Percentiles rank a stretch among this genome's conserved stretches.
Conservation (phyloP, 2,329 filamentous ascomycete genomes). For the Blastomyces gilchristii region DNA sequence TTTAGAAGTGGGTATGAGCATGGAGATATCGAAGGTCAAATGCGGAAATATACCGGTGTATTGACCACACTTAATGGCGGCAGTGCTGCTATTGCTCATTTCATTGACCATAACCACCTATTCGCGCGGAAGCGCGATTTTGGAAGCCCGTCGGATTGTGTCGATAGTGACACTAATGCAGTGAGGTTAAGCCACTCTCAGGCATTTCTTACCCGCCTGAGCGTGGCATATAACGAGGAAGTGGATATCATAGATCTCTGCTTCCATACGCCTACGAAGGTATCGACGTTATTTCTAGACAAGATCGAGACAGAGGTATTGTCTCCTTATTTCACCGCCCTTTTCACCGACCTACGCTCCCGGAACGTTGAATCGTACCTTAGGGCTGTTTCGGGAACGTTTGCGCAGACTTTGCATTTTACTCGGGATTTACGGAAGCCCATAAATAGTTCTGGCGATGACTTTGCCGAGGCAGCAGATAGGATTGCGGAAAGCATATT, state of each 20-base stretch:
- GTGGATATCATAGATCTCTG: slow-evolving; percentile 67
- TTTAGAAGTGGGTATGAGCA: slow-evolving; percentile 88
- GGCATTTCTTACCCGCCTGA: slow-evolving; percentile 66
- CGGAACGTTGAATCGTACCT: slow-evolving; percentile 67
- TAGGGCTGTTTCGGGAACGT: slow-evolving; percentile 75
- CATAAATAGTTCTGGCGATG: slow-evolving; percentile 48
- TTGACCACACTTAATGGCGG: slow-evolving; percentile 74
- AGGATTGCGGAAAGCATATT: slow-evolving; percentile 63
- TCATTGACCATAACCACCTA: slow-evolving; percentile 79
- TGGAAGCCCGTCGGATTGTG: slow-evolving; percentile 68
- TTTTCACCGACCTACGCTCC: slow-evolving; percentile 81
- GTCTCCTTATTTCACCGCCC: slow-evolving; percentile 70
- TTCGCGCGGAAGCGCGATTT: slow-evolving; percentile 63
- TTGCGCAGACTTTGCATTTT: slow-evolving; percentile 74
- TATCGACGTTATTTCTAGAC: slow-evolving; percentile 69
- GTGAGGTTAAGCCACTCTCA: slow-evolving; percentile 72
- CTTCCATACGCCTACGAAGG: slow-evolving; percentile 60
- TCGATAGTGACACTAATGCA: slow-evolving; percentile 57
- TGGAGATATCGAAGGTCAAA: slow-evolving; percentile 76
- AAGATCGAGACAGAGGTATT: slow-evolving; percentile 73
- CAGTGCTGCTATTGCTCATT: slow-evolving; percentile 66
- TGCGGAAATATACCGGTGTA: slow-evolving; percentile 83
- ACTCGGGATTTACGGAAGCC: slow-evolving; percentile 55
- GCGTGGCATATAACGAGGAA: slow-evolving; percentile 72
- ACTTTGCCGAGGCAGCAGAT: slow-evolving; percentile 55